Evolutionary conservation across 164 flowering plant species (phyloP).

Genomic region (Magnolia changhungtana): DNA sequence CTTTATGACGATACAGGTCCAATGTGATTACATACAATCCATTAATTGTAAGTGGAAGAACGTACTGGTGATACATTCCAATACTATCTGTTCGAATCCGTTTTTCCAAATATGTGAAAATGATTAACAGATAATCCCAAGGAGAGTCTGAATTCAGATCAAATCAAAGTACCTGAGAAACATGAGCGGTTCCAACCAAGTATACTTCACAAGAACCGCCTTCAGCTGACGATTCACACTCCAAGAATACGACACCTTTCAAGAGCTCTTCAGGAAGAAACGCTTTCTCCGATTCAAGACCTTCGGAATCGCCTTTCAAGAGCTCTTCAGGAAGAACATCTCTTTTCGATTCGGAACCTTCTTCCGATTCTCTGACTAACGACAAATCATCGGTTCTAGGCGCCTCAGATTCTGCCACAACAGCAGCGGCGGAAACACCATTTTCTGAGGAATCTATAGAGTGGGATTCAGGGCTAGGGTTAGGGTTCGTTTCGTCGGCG

Average conservation of each 20-base stretch:
- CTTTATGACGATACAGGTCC: not conserved
- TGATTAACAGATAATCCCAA: not conserved
- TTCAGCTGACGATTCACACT: conserved; percentile 63
- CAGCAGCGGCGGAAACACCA: conserved; percentile 8
- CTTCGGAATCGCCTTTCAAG: conserved; percentile 20
- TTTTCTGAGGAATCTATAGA: not conserved
- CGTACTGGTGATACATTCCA: no score
- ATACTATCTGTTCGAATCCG: no score
- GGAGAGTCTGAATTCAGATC: not conserved
- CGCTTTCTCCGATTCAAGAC: conserved; percentile 16
- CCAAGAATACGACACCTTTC: conserved; percentile 43
- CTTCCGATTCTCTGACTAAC: conserved; percentile 16
- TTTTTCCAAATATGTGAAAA: not conserved
- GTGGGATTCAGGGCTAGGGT: conserved; percentile 17
- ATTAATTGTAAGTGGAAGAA: no score
- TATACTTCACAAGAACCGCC: conserved; percentile 71
- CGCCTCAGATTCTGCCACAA: conserved; percentile 4
- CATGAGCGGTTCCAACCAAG: conserved; percentile 90
- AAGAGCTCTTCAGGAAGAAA: conserved; percentile 58
- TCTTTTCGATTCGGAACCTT: conserved; percentile 17
- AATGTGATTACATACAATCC: not conserved
- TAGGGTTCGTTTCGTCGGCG: conserved; percentile 15
- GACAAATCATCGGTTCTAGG: conserved; percentile 6
- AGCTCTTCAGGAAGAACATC: conserved; percentile 56
- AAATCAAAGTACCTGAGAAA: conserved; percentile 55